Conservation (phyloP, 441 rosid genomes). For the Breynia disticha region DNA sequence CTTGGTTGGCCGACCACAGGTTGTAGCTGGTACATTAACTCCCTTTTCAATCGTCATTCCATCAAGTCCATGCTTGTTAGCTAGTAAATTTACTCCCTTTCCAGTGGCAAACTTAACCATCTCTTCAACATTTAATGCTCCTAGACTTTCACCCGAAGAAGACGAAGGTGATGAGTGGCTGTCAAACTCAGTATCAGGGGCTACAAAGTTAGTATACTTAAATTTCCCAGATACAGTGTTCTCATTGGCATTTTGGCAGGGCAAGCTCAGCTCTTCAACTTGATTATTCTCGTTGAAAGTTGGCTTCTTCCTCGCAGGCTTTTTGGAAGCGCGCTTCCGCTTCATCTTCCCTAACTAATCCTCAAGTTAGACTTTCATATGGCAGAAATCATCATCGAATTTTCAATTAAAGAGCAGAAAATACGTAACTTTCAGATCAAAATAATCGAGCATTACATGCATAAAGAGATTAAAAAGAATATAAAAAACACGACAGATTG, state of each 20-base stretch:
- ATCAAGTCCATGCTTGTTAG: too few relatives aligned
- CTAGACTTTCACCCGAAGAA: slow-evolving; percentile 29
- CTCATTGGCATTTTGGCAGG: slow-evolving; percentile 16
- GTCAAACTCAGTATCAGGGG: slow-evolving; percentile 2
- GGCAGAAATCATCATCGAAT: not conserved
- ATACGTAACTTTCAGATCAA: not conserved
- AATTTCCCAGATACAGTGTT: not conserved
- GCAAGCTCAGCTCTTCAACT: slow-evolving; percentile 4
- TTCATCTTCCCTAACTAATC: not conserved
- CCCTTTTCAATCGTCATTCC: too few relatives aligned
- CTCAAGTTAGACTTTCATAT: not conserved
- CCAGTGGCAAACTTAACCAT: too few relatives aligned
- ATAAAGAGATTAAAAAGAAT: too few relatives aligned
- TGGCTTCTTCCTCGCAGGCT: not conserved
- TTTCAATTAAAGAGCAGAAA: not conserved
- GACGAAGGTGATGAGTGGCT: slow-evolving; percentile 6
- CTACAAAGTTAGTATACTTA: slow-evolving; percentile 9
- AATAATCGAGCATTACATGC: not conserved
- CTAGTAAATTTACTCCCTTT: too few relatives aligned
- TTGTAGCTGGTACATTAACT: slow-evolving; percentile 12
- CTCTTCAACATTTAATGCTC: slow-evolving; percentile 16
- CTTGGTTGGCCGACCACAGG: slow-evolving; percentile 19
- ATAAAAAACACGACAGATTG: too few relatives aligned
- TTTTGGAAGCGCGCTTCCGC: not conserved
- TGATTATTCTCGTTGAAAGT: not conserved